These are phyloP conservation scores for Candida broadrunensis DNA, from an alignment of 805 yeast genomes.

Conservation along the genomic window DNA sequence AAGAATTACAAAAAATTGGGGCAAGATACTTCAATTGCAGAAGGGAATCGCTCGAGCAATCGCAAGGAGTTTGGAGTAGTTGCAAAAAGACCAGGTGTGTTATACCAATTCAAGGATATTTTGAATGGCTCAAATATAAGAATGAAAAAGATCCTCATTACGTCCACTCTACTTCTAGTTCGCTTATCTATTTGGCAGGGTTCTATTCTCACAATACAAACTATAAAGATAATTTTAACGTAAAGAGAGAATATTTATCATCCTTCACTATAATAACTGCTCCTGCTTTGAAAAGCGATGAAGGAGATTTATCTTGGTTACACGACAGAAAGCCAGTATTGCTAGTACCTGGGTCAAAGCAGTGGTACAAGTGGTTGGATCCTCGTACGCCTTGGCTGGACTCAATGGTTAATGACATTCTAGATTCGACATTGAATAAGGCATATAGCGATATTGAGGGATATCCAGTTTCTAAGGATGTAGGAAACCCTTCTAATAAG, in stretches of 20 bases:
- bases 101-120: constrained; percentile 80
- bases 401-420: constrained; percentile 32
- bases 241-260: constrained; percentile 30
- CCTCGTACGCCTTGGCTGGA: constrained; percentile 37
- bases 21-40: constrained; percentile 73
- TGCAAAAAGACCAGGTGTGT: constrained; percentile 60
- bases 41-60: constrained; percentile 52
- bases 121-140: constrained; percentile 63
- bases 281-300: constrained; percentile 45
- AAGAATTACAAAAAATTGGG: constrained; percentile 31
- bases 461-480: constrained; percentile 57
- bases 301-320: constrained; percentile 58
- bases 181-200: constrained; percentile 62
- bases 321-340: constrained; percentile 80
- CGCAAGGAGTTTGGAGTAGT: constrained; percentile 56
- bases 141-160: constrained; percentile 60
- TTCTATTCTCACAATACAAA: constrained; percentile 35
- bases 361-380: constrained; percentile 65
- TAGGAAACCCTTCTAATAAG: constrained; percentile 59
- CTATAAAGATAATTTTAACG: constrained; percentile 18
- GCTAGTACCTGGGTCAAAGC: constrained; percentile 53
- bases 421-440: constrained; percentile 31
- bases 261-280: constrained; percentile 72
- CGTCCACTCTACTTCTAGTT: constrained; percentile 49
- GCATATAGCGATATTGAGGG: constrained; percentile 42